phyloP scores from a whole-genome alignment of 2,329 filamentous ascomycete species.

The Pseudocercospora eumusae region DNA sequence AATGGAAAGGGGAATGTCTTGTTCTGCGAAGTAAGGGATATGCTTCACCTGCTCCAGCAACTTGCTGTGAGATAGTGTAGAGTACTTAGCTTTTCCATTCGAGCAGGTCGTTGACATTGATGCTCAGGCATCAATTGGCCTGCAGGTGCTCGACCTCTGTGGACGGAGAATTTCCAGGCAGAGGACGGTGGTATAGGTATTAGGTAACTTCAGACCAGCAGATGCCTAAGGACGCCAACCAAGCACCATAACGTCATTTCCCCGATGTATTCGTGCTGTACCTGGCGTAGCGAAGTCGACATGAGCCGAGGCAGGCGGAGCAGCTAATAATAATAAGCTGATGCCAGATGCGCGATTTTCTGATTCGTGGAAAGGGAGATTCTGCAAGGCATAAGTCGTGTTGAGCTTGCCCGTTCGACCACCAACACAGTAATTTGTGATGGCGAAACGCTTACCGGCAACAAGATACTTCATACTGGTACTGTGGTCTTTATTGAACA shows the following conservation, averaged over 20 bases:
- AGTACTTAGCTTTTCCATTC: not conserved
- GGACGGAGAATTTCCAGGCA: conserved; percentile 17
- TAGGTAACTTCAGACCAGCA: conserved; percentile 9
- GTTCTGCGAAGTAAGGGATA: conserved; percentile 27
- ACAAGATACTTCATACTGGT: no score
- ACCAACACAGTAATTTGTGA: not conserved
- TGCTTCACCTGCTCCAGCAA: not conserved
- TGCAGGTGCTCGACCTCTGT: not conserved
- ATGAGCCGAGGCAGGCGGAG: not conserved
- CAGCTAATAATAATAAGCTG: not conserved
- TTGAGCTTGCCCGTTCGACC: not conserved
- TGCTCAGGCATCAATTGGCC: not conserved
- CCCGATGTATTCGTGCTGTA: not conserved
- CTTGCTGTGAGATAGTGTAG: not conserved
- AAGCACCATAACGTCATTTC: not conserved
- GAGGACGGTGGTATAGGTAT: conserved; percentile 10
- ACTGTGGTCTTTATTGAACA: no score
- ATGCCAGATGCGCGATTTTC: conserved; percentile 1
- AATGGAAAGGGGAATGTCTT: conserved; percentile 31
- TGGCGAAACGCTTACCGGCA: not conserved
- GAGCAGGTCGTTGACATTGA: not conserved
- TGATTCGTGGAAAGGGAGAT: not conserved
- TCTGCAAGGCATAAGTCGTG: not conserved
- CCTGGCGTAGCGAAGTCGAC: not conserved
- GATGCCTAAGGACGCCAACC: not conserved